These are phyloP conservation scores for Termitomyces titanicus DNA, from an alignment of 768 basidiomycete genomes.

Conservation along the genomic window DNA sequence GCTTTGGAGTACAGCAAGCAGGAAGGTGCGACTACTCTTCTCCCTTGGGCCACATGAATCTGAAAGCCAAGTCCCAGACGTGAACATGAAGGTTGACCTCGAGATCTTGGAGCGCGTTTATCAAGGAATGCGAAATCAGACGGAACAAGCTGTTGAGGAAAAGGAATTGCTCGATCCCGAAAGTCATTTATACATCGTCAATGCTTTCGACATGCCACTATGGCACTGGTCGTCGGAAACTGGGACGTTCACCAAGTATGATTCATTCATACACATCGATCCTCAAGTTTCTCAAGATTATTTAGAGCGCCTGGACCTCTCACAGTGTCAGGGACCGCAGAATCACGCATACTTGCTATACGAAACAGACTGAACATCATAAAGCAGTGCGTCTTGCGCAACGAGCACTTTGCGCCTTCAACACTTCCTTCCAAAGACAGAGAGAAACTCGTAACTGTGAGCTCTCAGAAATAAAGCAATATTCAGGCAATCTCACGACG, in stretches of 20 bases:
- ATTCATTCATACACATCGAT: neutral
- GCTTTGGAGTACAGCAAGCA: constrained; percentile 89
- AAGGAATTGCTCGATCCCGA: constrained; percentile 75
- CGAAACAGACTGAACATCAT: constrained; percentile 89
- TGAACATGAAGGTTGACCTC: constrained; percentile 77
- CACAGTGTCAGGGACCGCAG: constrained; percentile 79
- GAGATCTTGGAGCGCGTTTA: constrained; percentile 70
- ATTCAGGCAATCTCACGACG: neutral
- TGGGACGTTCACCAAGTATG: constrained; percentile 85
- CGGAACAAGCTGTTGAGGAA: constrained; percentile 43
- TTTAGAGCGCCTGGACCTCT: constrained; percentile 50
- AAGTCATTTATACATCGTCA: constrained; percentile 75
- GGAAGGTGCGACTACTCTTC: constrained; percentile 52
- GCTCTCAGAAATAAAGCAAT: constrained; percentile 14
- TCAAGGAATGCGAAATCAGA: constrained; percentile 67
- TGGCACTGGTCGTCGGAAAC: constrained; percentile 89
- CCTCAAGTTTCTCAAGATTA: neutral
- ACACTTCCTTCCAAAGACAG: constrained; percentile 88
- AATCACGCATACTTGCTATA: constrained; percentile 73
- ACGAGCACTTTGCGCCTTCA: constrained; percentile 97
- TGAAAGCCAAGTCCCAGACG: constrained; percentile 42
- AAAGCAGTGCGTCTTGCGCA: constrained; percentile 88
- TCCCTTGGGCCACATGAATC: neutral
- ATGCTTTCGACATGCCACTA: constrained; percentile 94
- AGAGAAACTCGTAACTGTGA: constrained; percentile 82